Base-by-base conservation (phyloP, 345 rosid species). In the Clausena lansium region DNA sequence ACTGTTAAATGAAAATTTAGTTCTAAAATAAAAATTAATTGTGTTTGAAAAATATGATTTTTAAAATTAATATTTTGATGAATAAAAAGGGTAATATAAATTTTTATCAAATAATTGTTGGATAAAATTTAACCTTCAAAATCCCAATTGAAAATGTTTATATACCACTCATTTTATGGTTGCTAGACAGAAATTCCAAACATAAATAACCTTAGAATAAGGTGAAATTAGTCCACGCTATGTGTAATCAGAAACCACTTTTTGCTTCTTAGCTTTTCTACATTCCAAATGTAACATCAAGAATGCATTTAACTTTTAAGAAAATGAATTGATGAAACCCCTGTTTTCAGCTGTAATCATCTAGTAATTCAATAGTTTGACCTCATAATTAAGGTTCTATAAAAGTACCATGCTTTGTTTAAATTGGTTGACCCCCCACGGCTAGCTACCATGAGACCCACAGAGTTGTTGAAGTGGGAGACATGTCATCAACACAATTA, bases 391-490 rank as follows among this genome's bases (percentile, higher is more conserved):
- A 5, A 64, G 41, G 68, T 33, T 58, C 61, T n/a, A 24, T 58
- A 22, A 58, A 58, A 58, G 61, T 2, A 7, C 24, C 41, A 64
- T 19, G 68, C 68, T 19, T 64, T 15, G 41, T 33, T 33, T 17
- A 3, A 38, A 17, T 33, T 64, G 39, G 68, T 64, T 64, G 68
- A 33, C 41, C 39, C 24, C 11, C 14, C 68, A 63, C 4, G 66
- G 54, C 30, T 55, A 75, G 80, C 72, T 38, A 76, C 39, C 73
- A 72, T 45, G 78, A 72, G 88, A 83, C 86, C 87, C 87, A 83
- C 82, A 55, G 62, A 79, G 85, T 78, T 78, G 85, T 77, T 81
- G 77, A 60, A 71, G 85, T 82, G 86, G 90, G 89, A 78, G 83
- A 83, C 92, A 84, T 71, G 82, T 73, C 74, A 81, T 76, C 68